Evolutionary conservation across 768 basidiomycete genomes (phyloP), one percentile per base, ranked within the genome.

Genomic region (Austroboletus eburneus): DNA sequence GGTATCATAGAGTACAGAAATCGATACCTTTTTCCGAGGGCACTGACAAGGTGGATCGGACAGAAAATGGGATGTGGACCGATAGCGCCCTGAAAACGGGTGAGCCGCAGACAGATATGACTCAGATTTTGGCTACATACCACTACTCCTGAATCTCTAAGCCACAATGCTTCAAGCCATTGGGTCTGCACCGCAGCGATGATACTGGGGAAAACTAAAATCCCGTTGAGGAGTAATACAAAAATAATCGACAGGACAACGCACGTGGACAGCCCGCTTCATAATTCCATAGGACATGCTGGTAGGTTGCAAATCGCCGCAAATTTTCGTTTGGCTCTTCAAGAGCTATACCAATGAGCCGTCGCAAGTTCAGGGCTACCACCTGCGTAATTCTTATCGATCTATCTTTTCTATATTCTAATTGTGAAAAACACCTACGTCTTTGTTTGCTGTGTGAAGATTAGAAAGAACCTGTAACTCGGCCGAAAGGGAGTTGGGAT

Each of bases 131-230:
- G n/a, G 25, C 24, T 20, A 52, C 52, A 27, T 38, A 56, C 57
- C 32, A 3, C 23, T 45, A 46, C 27, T 17, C 39, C 40, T 16
- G 53, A 41, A 17, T 33, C 18, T 43, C 40, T 49, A 27, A 47
- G 61, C 81, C 81, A 85, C 3, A 83, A 40, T 4, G 69, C 65
- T 48, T 72, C 69, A 2, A 84, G 62, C 80, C 81, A 81, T 47
- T 72, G 66, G 29, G 71, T 67, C 43, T 75, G 71, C 5, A 66
- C 57, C 42, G 65, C 61, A 24, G 67, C 58, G 17, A 71, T 39
- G 16, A 68, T 42, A 17, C 69, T 55, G 14, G 63, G 55, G 32
- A 55, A 17, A 24, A 63, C 73, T 77, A n/a, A 43, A 45, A n/a
- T 16, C 30, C 17, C 17, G 23, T 32, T 45, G 48, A 32, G 16